Evolutionary conservation across 257 asterid species (phyloP).

Genomic region (Capsicum baccatum): DNA sequence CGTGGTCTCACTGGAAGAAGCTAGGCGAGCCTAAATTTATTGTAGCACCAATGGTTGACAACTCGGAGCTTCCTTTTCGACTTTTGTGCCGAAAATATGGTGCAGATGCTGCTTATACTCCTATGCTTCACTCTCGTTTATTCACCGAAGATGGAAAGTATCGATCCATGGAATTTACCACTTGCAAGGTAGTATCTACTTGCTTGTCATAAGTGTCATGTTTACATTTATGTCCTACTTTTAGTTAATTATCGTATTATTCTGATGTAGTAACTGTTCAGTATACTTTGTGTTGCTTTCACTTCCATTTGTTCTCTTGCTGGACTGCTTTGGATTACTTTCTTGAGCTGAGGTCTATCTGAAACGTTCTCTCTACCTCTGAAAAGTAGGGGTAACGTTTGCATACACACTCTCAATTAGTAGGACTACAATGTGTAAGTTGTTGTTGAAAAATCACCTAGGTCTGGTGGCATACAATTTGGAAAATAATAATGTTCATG

Average conservation of each 20-base stretch:
- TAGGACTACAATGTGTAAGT: too few species aligned
- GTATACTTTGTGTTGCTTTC: too few species aligned
- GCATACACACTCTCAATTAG: too few species aligned
- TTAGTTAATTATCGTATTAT: not conserved
- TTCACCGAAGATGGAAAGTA: conserved; percentile 77
- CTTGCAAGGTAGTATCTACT: conserved; percentile 72
- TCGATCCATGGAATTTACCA: conserved; percentile 81
- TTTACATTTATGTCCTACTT: not conserved
- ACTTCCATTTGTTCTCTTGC: too few species aligned
- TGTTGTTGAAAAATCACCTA: not conserved
- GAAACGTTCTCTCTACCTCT: too few species aligned
- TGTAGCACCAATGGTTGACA: conserved; percentile 98
- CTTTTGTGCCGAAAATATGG: conserved; percentile 93
- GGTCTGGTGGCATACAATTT: not conserved
- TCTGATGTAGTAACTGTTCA: too few species aligned
- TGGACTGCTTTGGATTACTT: too few species aligned
- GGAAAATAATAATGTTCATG: not conserved
- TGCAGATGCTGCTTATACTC: conserved; percentile 95
- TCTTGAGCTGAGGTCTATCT: too few species aligned
- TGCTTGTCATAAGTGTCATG: not conserved
- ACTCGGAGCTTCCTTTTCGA: conserved; percentile 97
- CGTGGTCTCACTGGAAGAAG: conserved; percentile 91
- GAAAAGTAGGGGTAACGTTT: too few species aligned
- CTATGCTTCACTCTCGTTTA: conserved; percentile 94
- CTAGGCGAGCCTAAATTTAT: conserved; percentile 74